These are phyloP conservation scores for Skeletonema costatum DNA, from an alignment of 108 stramenopile genomes.

Conservation along the genomic window DNA sequence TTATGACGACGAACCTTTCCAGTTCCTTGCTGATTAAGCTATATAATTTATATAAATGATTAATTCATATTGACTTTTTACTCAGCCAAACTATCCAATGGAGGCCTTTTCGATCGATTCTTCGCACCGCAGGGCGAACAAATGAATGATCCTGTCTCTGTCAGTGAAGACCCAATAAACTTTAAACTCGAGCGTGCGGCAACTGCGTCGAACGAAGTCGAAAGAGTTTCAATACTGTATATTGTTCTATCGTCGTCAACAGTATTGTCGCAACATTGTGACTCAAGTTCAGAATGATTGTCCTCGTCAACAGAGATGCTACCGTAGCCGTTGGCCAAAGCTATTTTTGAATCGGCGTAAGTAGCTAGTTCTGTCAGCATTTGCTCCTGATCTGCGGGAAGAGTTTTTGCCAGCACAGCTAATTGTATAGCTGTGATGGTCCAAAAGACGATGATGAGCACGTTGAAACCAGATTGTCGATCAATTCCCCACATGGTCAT, in stretches of 20 bases:
- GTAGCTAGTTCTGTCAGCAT: constrained; percentile 63
- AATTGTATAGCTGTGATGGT: constrained; percentile 55
- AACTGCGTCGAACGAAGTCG: constrained; percentile 58
- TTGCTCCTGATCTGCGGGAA: constrained; percentile 69
- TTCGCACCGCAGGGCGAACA: not conserved
- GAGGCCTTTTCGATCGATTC: not conserved
- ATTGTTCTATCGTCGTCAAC: constrained; percentile 35
- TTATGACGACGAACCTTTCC: constrained; percentile 11
- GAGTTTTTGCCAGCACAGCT: constrained; percentile 50
- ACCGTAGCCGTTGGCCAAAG: not conserved
- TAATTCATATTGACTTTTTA: not conserved
- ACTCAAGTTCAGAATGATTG: not conserved
- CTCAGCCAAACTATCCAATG: not conserved
- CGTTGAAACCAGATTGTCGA: constrained; percentile 60
- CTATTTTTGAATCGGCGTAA: constrained; percentile 49
- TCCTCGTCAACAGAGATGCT: not conserved
- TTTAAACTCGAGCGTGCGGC: constrained; percentile 49
- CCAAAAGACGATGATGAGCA: constrained; percentile 64
- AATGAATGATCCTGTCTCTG: constrained; percentile 32
- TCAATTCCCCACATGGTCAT: constrained; percentile 31
- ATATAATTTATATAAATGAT: not conserved
- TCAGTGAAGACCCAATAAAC: constrained; percentile 54
- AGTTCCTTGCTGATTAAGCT: not conserved
- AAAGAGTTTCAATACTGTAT: constrained; percentile 60
- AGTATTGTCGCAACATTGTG: not conserved